Conservation (phyloP, 352 stramenopile genomes). For the Globisporangium barbulae region DNA sequence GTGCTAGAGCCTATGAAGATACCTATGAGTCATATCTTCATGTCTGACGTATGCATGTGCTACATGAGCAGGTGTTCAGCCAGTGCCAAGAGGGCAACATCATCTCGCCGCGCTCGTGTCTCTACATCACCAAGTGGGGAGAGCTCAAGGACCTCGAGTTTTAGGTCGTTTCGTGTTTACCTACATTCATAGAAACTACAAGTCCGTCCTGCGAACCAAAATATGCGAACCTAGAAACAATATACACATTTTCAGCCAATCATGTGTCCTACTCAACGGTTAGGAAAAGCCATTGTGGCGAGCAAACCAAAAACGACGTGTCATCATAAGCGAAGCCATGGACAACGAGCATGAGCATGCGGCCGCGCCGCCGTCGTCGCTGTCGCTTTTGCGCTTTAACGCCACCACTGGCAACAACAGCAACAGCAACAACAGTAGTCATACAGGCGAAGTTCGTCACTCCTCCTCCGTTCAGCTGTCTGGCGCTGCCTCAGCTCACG, state of each 20-base stretch:
- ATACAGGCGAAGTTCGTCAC: background rate
- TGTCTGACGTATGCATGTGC: constrained; percentile 5
- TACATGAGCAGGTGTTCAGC: constrained; percentile 66
- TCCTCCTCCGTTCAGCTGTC: background rate
- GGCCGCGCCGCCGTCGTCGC: background rate
- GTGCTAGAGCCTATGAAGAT: constrained; percentile 16
- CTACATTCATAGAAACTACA: background rate
- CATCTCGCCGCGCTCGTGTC: constrained; percentile 88
- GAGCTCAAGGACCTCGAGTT: constrained; percentile 88
- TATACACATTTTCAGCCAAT: constrained; percentile 5
- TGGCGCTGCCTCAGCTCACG: background rate
- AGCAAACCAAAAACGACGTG: no score
- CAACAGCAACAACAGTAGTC: background rate
- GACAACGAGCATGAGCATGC: background rate
- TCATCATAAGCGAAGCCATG: background rate
- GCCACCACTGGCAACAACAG: background rate
- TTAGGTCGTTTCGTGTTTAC: constrained; percentile 22
- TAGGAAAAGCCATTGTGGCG: no score
- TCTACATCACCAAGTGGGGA: constrained; percentile 91
- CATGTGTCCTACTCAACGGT: background rate
- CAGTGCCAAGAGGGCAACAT: constrained; percentile 90
- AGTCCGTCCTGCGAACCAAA: background rate
- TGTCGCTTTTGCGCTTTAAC: constrained; percentile 7
- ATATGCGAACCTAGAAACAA: background rate
- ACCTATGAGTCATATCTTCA: constrained; percentile 4